phyloP scores from a whole-genome alignment of 2,329 filamentous ascomycete species.

The Aspergillus jensenii region DNA sequence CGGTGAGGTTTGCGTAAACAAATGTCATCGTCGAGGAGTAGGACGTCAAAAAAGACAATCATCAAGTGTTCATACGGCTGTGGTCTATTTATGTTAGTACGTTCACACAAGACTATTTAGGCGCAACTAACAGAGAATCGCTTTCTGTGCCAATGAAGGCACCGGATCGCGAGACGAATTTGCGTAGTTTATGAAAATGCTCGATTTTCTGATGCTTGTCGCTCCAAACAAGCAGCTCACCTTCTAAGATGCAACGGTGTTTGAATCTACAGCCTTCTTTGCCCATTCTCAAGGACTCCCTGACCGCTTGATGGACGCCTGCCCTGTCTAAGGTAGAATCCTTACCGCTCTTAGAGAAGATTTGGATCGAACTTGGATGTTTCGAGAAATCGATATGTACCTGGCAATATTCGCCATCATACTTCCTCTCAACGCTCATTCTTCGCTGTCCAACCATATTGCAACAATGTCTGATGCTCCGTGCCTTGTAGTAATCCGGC shows the following conservation, averaged over 20 bases:
- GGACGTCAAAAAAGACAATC: conserved; percentile 62
- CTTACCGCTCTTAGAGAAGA: conserved; percentile 91
- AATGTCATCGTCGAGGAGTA: conserved; percentile 56
- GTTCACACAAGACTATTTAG: not conserved
- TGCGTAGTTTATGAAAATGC: conserved; percentile 79
- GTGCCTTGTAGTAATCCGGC: conserved; percentile 63
- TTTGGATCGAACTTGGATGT: conserved; percentile 60
- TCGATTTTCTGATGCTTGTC: conserved; percentile 65
- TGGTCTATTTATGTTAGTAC: conserved; percentile 33
- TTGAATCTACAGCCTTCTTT: conserved; percentile 58
- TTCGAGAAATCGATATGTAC: conserved; percentile 73
- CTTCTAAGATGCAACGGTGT: conserved; percentile 73
- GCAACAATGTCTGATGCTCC: conserved; percentile 73
- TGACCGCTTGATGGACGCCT: conserved; percentile 63
- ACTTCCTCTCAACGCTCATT: conserved; percentile 77
- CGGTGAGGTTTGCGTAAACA: conserved; percentile 49
- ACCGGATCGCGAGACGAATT: conserved; percentile 74
- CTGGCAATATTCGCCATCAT: conserved; percentile 89
- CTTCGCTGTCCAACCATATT: conserved; percentile 59
- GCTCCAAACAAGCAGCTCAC: conserved; percentile 78
- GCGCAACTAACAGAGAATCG: conserved; percentile 64
- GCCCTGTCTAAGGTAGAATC: conserved; percentile 74
- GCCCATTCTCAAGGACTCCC: conserved; percentile 64
- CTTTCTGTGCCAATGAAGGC: conserved; percentile 64
- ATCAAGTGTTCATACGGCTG: conserved; percentile 58